Evolutionary conservation across 331 rosid genomes (phyloP), one percentile per base, ranked within the genome.

Genomic region (Spiraea crenata): DNA sequence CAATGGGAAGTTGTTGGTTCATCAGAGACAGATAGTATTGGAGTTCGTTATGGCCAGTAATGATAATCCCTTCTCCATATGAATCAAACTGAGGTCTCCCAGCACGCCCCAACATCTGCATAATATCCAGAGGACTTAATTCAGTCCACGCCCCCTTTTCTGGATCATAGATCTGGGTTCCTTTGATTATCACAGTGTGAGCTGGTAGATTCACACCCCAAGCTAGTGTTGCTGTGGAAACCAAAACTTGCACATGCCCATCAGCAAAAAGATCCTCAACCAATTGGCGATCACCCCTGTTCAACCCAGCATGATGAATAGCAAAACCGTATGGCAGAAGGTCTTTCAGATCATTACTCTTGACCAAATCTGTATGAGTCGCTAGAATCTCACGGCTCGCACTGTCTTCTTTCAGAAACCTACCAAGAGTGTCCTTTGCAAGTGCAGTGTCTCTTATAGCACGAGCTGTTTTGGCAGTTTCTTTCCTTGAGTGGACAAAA

Each of bases 141-240:
- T 90, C 99, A 71, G 97, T 93, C 99, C 97, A 93, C 73, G 96
- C 95, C 19, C 97, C 99, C 82, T 93, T 93, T 56, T 89, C 96
- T 25, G 97, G 99, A 79, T 86, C 89, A 80, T 90, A 91, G 52
- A 93, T 82, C 85, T 93, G 97, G 15, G 99, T 91, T 54, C 99
- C 99, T 58, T 91, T 93, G 65, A 91, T 91, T 47, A 93, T 90
- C 66, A 93, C 98, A 17, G 92, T 81, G 66, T 90, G 97, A 57
- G 98, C 98, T 19, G 98, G 97, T 39, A 93, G 84, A 75, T 93
- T 93, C 83, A 90, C 97, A 79, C 97, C 98, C 98, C 97, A 93
- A 51, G 98, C 96, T 79, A 93, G 96, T 72, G 98, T 93, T 5
- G 97, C 98, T 58, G 98, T 93, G 52, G 97, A 93, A 58, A 93